A percentile compares a stretch with the other conserved stretches of the same genome.
phyloP scores from a whole-genome alignment of 805 yeast species.

The Saturnispora besseyi region DNA sequence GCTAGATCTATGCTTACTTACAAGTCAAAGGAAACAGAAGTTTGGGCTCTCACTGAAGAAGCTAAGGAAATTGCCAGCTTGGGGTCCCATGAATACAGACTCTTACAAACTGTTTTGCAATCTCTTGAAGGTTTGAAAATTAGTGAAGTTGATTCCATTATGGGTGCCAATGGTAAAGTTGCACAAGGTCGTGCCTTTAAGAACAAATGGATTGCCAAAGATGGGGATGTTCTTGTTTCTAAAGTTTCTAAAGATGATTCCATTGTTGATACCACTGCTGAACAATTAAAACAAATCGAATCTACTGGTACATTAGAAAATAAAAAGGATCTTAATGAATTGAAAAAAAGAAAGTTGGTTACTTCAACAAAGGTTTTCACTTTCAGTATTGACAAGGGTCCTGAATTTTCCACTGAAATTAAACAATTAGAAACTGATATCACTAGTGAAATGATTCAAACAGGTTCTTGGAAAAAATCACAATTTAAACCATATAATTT shows the following conservation, averaged over 20 bases:
- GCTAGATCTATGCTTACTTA: conserved; percentile 76
- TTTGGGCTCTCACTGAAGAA: conserved; percentile 70
- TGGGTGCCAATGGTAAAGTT: conserved; percentile 78
- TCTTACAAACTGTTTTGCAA: conserved; percentile 64
- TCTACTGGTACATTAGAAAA: conserved; percentile 48
- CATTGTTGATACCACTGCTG: conserved; percentile 62
- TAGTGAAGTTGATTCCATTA: conserved; percentile 57
- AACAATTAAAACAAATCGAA: conserved; percentile 49
- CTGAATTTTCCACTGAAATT: conserved; percentile 74
- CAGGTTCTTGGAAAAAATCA: conserved; percentile 74
- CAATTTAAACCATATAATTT: conserved; percentile 93
- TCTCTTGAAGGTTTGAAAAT: conserved; percentile 75
- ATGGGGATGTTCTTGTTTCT: conserved; percentile 68
- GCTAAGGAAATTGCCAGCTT: conserved; percentile 67
- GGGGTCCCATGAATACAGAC: conserved; percentile 87
- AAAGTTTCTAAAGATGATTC: conserved; percentile 39
- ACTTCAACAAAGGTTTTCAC: conserved; percentile 63
- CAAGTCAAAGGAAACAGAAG: conserved; percentile 63
- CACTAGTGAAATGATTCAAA: conserved; percentile 83
- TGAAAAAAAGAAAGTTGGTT: conserved; percentile 89
- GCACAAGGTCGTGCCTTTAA: conserved; percentile 98
- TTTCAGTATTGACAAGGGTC: conserved; percentile 69
- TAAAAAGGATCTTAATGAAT: conserved; percentile 61
- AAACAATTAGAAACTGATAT: conserved; percentile 84
- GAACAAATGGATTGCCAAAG: conserved; percentile 91